Evolutionary conservation across 371 early-diverging fungal genomes (phyloP).

Genomic region (Fennellomyces sp.): DNA sequence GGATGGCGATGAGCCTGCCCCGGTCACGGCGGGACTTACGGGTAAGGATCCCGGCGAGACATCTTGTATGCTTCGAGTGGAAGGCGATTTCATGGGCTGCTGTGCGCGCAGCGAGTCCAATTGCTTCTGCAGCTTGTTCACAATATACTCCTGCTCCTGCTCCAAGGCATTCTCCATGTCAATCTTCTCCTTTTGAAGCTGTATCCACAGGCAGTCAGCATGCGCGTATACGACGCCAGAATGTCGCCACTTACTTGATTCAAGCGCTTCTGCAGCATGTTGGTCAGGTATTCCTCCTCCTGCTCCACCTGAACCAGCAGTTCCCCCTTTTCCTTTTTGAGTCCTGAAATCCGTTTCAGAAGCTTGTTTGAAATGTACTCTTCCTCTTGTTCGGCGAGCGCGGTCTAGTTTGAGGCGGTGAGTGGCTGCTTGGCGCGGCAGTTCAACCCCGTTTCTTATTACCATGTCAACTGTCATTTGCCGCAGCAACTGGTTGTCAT

Average conservation of each 20-base stretch:
- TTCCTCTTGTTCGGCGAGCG: slow-evolving; percentile 72
- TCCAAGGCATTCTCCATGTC: slow-evolving; percentile 82
- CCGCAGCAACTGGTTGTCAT: slow-evolving; percentile 64
- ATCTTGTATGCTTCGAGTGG: slow-evolving; percentile 39
- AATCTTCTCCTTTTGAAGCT: slow-evolving; percentile 81
- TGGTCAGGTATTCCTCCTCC: slow-evolving; percentile 77
- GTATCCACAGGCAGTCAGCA: background rate
- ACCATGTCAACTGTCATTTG: slow-evolving; percentile 71
- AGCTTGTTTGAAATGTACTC: slow-evolving; percentile 72
- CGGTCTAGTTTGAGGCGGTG: slow-evolving; percentile 38
- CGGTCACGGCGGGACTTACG: slow-evolving; percentile 34
- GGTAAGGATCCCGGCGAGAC: slow-evolving; percentile 29
- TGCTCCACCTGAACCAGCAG: slow-evolving; percentile 70
- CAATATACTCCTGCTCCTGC: slow-evolving; percentile 84
- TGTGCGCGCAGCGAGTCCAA: slow-evolving; percentile 57
- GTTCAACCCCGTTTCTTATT: slow-evolving; percentile 7
- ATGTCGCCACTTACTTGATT: slow-evolving; percentile 55
- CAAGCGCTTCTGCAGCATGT: slow-evolving; percentile 75
- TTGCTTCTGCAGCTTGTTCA: slow-evolving; percentile 72
- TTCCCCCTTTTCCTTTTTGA: slow-evolving; percentile 75
- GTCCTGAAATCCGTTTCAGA: slow-evolving; percentile 64
- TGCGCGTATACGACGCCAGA: no score
- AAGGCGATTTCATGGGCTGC: slow-evolving; percentile 33
- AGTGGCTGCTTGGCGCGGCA: background rate
- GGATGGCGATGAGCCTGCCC: slow-evolving; percentile 33